Evolutionary conservation across 129 eudicot species (phyloP), one percentile per base, ranked within the genome.

Genomic region (Tagetes patula): DNA sequence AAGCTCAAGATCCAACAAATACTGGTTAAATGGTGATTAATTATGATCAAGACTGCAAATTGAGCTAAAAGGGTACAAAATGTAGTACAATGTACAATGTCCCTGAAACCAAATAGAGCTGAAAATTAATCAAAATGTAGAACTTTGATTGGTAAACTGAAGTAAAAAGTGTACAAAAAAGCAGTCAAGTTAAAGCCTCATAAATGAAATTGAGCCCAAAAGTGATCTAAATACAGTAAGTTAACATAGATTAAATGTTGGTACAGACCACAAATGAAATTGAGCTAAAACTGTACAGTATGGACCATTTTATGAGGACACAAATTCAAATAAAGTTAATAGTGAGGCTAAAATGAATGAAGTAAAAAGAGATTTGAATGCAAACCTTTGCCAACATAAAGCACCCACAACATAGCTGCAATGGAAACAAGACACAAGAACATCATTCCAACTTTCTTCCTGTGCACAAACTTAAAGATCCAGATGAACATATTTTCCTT

Each of bases 331-430:
- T 8, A 13, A 77, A 70, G 75, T 13, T 31, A 60, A 11, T 50
- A 11, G 45, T 75, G 6, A 56, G 30, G 68, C 14, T 47, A 59
- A 67, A 67, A 33, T 47, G 13, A 42, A 58, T 62, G 70, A 60
- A 60, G 58, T 20, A 20, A 20, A 20, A 20, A 20, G 27, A 20
- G 27, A 20, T 20, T 20, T 20, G 27, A 20, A 20, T 20, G 27
- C 90, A 59, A 68, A 94, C 98, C 98, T 94, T 88, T 94, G 86
- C 93, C 91, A 79, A 94, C 91, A 74, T 84, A 87, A 46, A 94
- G 66, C 0, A 94, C 98, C 92, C 92, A 85, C 66, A 77, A 59
- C 81, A 89, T 82, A 80, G 92, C 96, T 32, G 88, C 87, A 14
- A 87, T 71, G 5, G 96, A 89, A 75, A 93, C 87, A 55, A 85